Percentiles rank a stretch among this genome's conserved stretches.
Evolutionary conservation across 2,329 filamentous ascomycete species (phyloP).

Genomic region (Colletotrichum sp.): DNA sequence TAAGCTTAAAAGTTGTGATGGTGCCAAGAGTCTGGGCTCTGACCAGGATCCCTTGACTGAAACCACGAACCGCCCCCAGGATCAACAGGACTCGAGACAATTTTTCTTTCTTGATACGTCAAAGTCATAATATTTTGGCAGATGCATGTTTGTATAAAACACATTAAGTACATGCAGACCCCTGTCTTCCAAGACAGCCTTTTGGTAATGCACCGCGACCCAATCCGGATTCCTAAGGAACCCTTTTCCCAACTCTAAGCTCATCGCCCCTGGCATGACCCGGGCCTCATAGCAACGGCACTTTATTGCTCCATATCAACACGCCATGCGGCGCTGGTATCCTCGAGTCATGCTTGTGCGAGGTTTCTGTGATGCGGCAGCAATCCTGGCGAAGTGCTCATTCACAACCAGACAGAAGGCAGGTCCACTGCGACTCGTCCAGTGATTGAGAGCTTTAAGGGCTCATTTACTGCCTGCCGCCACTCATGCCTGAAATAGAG

Average conservation of each 20-base stretch:
- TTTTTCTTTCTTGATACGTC: background rate
- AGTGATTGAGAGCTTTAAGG: background rate
- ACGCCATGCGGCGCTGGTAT: background rate
- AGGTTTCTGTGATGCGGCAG: background rate
- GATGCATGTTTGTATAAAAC: background rate
- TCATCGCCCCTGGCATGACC: background rate
- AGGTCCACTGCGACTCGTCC: background rate
- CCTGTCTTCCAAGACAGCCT: background rate
- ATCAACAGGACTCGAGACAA: background rate
- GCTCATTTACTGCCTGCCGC: constrained; percentile 13
- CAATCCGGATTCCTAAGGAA: background rate
- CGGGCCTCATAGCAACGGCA: background rate
- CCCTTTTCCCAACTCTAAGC: background rate
- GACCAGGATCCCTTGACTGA: background rate
- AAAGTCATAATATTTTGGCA: background rate
- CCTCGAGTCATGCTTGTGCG: background rate
- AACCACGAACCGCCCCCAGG: background rate
- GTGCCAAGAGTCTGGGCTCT: background rate
- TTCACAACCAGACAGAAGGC: background rate
- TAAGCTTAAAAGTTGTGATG: constrained; percentile 2
- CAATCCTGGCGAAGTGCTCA: background rate
- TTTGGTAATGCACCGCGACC: background rate
- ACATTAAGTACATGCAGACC: constrained; percentile 6
- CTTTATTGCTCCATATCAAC: background rate
- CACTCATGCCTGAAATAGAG: background rate